A percentile compares a stretch with the other conserved stretches of the same genome.
phyloP scores from a whole-genome alignment of 495 filamentous ascomycete species.

The Neurospora tetrasperma region DNA sequence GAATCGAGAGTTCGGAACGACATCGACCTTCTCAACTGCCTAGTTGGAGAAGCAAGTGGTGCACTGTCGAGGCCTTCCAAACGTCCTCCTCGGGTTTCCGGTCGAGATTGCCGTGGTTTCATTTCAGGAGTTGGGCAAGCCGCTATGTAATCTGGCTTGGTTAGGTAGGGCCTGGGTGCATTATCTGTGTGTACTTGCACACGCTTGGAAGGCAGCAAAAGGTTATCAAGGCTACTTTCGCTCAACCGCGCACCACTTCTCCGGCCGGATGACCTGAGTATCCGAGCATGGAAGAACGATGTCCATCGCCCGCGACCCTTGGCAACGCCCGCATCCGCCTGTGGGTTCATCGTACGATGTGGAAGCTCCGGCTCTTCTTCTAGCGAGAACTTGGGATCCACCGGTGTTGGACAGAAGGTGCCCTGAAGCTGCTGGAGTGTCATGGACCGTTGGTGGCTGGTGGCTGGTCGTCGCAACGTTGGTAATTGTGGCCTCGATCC shows the following conservation, averaged over 20 bases:
- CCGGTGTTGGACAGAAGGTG: constrained; percentile 12
- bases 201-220: constrained; percentile 19
- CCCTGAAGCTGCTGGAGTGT: constrained; percentile 47
- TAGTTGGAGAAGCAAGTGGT: constrained; percentile 21
- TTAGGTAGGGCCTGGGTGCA: constrained; percentile 22
- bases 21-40: constrained; percentile 35
- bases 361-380: constrained; percentile 20
- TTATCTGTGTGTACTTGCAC: constrained; percentile 13
- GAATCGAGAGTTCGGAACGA: constrained; percentile 44
- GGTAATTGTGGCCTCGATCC: constrained; percentile 44
- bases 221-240: constrained; percentile 17
- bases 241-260: constrained; percentile 12
- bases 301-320: constrained; percentile 28
- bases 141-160: constrained; percentile 21
- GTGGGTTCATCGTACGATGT: constrained; percentile 6
- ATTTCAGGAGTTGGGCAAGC: not conserved
- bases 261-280: constrained; percentile 10
- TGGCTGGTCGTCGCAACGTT: constrained; percentile 65
- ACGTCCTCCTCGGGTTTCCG: not conserved
- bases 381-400: constrained; percentile 20
- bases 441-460: constrained; percentile 76
- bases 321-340: constrained; percentile 5
- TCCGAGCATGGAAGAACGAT: constrained; percentile 37
- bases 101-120: not conserved
- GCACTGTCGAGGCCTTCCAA: not conserved